Percentiles rank a stretch among this genome's conserved stretches.
phyloP scores from a whole-genome alignment of 768 basidiomycete species.

The Imleria badia region DNA sequence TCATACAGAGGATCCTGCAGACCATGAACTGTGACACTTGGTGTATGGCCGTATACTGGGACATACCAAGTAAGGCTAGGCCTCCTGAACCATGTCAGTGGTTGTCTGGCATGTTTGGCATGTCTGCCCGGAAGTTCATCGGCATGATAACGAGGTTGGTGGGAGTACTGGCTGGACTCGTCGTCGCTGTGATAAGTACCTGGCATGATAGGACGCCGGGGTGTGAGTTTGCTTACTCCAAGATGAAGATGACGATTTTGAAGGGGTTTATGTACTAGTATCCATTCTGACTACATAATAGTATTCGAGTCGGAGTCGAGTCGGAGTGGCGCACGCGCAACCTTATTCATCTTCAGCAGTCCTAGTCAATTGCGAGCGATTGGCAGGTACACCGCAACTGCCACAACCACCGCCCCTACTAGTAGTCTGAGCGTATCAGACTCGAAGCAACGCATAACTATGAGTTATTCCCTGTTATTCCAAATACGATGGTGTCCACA shows the following conservation, averaged over 20 bases:
- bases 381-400: not conserved
- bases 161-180: not conserved
- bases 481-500: not conserved
- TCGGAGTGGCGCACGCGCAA: too few species aligned
- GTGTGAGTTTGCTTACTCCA: not conserved
- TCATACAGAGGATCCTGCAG: constrained; percentile 1
- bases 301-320: too few species aligned
- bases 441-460: not conserved
- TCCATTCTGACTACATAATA: too few species aligned
- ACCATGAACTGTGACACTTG: not conserved
- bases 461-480: not conserved
- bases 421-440: not conserved
- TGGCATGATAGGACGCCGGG: not conserved
- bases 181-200: not conserved
- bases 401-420: too few species aligned
- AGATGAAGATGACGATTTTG: too few species aligned
- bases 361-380: too few species aligned
- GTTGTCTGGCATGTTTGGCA: not conserved
- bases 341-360: too few species aligned
- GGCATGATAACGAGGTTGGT: not conserved
- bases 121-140: not conserved
- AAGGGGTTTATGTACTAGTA: too few species aligned
- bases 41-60: not conserved
- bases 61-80: not conserved
- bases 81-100: not conserved